Percentiles rank a stretch among this genome's conserved stretches.
Evolutionary conservation across 1,139 yeast genomes (phyloP).

Genomic region (Taphrina populina): DNA sequence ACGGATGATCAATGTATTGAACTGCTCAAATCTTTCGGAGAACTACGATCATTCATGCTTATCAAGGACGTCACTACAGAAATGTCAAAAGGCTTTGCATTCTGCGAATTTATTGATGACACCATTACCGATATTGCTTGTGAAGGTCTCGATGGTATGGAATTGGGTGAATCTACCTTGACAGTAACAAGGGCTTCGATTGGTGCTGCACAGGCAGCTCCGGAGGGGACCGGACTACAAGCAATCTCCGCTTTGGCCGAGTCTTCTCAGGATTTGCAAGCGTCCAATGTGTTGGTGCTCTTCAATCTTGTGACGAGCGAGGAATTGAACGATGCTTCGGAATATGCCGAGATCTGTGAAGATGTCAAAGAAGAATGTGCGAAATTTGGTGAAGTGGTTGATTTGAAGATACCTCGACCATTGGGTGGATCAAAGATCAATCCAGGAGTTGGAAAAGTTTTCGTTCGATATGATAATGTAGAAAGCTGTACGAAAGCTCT

Average conservation of each 20-base stretch:
- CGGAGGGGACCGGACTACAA: constrained; percentile 39
- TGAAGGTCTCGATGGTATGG: constrained; percentile 44
- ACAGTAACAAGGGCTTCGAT: constrained; percentile 46
- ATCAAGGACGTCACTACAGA: constrained; percentile 45
- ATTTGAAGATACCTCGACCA: constrained; percentile 68
- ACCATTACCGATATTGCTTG: constrained; percentile 43
- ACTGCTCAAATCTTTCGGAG: constrained; percentile 48
- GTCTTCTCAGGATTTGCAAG: constrained; percentile 32
- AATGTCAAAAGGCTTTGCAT: constrained; percentile 51
- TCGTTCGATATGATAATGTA: constrained; percentile 59
- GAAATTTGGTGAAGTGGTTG: constrained; percentile 55
- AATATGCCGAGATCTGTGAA: constrained; percentile 53
- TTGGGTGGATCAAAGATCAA: constrained; percentile 46
- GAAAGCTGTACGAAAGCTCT: constrained; percentile 60
- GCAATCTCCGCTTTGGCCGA: constrained; percentile 41
- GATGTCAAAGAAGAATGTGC: constrained; percentile 58
- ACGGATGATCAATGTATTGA: constrained; percentile 48
- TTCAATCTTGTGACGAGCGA: constrained; percentile 65
- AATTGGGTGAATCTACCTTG: constrained; percentile 44
- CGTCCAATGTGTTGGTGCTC: constrained; percentile 59
- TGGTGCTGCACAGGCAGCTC: constrained; percentile 43
- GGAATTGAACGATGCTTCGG: constrained; percentile 58
- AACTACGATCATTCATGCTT: constrained; percentile 44
- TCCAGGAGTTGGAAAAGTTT: constrained; percentile 71
- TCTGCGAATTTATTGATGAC: constrained; percentile 47